These are phyloP conservation scores for Pythium apleroticum DNA, from an alignment of 352 stramenopile genomes.

Conservation along the genomic window DNA sequence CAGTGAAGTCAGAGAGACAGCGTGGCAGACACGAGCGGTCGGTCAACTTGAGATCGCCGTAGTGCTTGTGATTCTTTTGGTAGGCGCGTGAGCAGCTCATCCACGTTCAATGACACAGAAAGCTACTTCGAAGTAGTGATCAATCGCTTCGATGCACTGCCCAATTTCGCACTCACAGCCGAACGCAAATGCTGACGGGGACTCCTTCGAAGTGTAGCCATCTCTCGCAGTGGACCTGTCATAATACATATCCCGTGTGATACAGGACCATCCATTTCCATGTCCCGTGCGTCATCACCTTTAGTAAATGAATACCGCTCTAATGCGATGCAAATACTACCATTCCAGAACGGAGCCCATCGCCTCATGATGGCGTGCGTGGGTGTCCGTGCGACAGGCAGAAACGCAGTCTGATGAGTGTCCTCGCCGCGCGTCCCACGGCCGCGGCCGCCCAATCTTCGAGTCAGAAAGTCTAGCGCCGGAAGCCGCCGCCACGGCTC, in stretches of 20 bases:
- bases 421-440: background rate
- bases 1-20: too few relatives aligned
- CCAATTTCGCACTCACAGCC: too few relatives aligned
- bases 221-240: background rate
- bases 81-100: background rate
- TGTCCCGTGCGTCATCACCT: too few relatives aligned
- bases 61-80: background rate
- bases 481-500: background rate
- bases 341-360: background rate
- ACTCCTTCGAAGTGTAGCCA: background rate
- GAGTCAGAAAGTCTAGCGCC: background rate
- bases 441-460: background rate
- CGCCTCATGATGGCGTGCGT: background rate
- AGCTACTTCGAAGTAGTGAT: too few relatives aligned
- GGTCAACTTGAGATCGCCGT: too few relatives aligned
- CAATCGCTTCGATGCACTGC: too few relatives aligned
- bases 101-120: background rate
- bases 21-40: too few relatives aligned
- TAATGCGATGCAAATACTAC: background rate
- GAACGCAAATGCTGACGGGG: too few relatives aligned
- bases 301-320: background rate
- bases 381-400: background rate
- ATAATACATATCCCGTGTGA: background rate
- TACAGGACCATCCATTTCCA: too few relatives aligned
- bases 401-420: background rate